Percentiles rank a stretch among this genome's conserved stretches.
Conservation (phyloP, 768 basidiomycete species). For the Roridomyces roridus region DNA sequence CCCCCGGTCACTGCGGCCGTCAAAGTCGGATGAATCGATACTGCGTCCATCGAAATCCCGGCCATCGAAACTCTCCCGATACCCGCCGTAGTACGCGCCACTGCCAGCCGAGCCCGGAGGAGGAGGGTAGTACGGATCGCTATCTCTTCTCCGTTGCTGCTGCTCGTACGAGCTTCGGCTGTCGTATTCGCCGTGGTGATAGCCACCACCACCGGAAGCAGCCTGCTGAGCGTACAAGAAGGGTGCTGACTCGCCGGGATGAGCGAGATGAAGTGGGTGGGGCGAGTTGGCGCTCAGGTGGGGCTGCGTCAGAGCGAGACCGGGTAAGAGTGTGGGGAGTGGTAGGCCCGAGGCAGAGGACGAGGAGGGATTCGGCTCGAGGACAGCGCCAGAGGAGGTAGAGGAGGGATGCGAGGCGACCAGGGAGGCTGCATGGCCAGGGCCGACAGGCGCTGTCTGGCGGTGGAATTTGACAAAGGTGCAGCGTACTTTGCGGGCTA, state of each 20-base stretch:
- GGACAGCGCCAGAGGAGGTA: neutral
- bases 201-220: neutral
- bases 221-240: slow-evolving; percentile 21
- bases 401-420: slow-evolving; percentile 24
- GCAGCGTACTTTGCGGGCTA: slow-evolving; percentile 72
- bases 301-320: neutral
- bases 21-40: neutral
- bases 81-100: neutral
- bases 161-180: neutral
- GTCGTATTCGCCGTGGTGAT: neutral
- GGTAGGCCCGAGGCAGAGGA: neutral
- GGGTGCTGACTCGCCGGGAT: neutral
- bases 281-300: neutral
- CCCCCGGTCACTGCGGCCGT: neutral
- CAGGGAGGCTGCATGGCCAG: slow-evolving; percentile 61
- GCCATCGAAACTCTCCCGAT: neutral
- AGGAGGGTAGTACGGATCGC: neutral
- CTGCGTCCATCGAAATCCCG: neutral
- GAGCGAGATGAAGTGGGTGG: neutral
- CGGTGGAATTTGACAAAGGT: slow-evolving; percentile 86
- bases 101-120: neutral
- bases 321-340: neutral
- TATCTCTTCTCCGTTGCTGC: too few relatives aligned
- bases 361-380: neutral
- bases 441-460: slow-evolving; percentile 79